Evolutionary conservation across 2,329 filamentous ascomycete species (phyloP), one percentile per base, ranked within the genome.

Genomic region (Xylariaceae sp.): DNA sequence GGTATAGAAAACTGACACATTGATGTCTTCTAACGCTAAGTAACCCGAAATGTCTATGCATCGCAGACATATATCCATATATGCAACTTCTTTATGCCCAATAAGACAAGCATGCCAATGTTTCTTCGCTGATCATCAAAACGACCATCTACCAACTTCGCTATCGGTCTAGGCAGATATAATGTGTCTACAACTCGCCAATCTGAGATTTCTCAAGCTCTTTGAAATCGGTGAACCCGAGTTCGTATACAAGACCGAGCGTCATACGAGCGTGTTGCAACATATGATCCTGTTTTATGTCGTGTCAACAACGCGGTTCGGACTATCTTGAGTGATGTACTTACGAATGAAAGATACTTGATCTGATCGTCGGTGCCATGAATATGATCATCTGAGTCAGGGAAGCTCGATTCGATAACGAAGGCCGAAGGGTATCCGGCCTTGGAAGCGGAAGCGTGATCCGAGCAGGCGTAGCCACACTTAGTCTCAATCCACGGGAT

Each of bases 401-500:
- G 78, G 63, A 88, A 88, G 34, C 79, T 77, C 17, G 80, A 83
- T 69, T 89, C 86, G 50, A 88, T 88, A 20, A 88, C 85, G 58
- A 89, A 88, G 1, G 85, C 84, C 0, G 80, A 83, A 0, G 86
- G 84, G 56, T 87, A 88, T 5, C 85, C 85, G 16, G 83, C 83
- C 69, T 87, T 86, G 54, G 79, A 81, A 5, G 85, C 85, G 25
- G 80, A 85, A 8, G 83, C 84, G 55, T 89, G 85, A 58, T 88
- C 85, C 6, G 81, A 85, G 70, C 85, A 89, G 34, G 88, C 88
- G 61, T 94, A 94, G 32, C 88, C 89, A 61, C 89, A 95, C 72
- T 92, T 87, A 16, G 89, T 95, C 68, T 91, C 79, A 40, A 92
- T 79, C 66, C 84, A 95, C 7, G 88, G 87, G 51, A 97, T 93